These are phyloP conservation scores for Hypoxylon cercidicola DNA, from an alignment of 495 filamentous ascomycete species.

Conservation along the genomic window DNA sequence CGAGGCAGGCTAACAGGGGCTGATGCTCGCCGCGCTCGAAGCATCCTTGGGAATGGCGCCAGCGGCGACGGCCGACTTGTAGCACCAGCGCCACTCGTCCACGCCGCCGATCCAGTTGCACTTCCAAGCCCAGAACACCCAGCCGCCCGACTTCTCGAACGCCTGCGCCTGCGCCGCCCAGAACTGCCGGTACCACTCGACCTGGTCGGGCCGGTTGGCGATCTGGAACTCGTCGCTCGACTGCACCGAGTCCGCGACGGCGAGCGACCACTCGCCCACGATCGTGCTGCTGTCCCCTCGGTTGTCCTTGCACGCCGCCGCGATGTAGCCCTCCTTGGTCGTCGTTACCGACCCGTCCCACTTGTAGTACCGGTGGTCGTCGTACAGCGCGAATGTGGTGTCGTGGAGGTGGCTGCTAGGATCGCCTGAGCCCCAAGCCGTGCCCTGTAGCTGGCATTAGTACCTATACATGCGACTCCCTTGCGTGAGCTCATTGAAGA, in stretches of 20 bases:
- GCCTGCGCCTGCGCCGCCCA: conserved; percentile 68
- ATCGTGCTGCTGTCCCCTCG: conserved; percentile 58
- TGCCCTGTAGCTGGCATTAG: conserved; percentile 52
- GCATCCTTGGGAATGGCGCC: conserved; percentile 60
- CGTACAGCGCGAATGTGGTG: conserved; percentile 41
- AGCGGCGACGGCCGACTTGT: conserved; percentile 61
- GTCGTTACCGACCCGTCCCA: conserved; percentile 56
- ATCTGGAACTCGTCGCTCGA: conserved; percentile 55
- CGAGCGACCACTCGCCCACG: conserved; percentile 68
- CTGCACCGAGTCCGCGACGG: conserved; percentile 58
- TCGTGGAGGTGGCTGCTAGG: conserved; percentile 40
- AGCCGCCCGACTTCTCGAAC: conserved; percentile 68
- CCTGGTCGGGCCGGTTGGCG: conserved; percentile 52
- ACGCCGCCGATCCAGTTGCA: conserved; percentile 53
- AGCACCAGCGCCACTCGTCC: conserved; percentile 69
- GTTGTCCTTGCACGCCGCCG: conserved; percentile 62
- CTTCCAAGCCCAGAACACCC: conserved; percentile 76
- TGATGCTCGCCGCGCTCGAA: conserved; percentile 24
- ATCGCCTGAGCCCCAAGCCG: conserved; percentile 46
- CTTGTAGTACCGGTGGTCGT: conserved; percentile 64
- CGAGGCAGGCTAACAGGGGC: conserved; percentile 29
- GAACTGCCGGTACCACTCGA: conserved; percentile 65
- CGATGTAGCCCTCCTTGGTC: conserved; percentile 59
- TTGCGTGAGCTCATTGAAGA: neutral
- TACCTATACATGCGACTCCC: neutral